Evolutionary conservation across 1,284 basidiomycete species (phyloP), one percentile per base, ranked within the genome.

Genomic region (Stereum hirsutum): DNA sequence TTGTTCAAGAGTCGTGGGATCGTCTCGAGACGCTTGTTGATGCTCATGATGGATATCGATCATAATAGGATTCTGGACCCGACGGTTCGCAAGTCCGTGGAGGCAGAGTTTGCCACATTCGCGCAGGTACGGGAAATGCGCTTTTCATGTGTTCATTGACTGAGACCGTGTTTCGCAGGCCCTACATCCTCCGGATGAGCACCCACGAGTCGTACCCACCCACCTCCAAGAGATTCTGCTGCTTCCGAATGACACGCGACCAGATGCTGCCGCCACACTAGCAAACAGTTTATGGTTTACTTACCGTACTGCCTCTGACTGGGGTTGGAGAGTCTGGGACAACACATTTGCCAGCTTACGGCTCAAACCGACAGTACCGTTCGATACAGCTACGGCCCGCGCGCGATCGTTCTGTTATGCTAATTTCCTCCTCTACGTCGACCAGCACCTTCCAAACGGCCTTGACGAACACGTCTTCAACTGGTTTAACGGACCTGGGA

Each of bases 281-380:
- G 83, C 82, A 1, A 83, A 82, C 55, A 66, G 72, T 44, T 61
- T 90, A 20, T 87, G 84, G 84, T 81, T 84, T 60, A 83, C 85
- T 54, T 89, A 87, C 53, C 74, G 80, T 30, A 74, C 72, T 3
- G 75, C 81, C 0, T 55, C 63, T 8, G 72, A 84, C 49, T 89
- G 85, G 85, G 81, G 74, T 2, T 81, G 75, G 72, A 80, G 78
- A 49, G 81, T 83, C 7, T 87, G 87, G 83, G 83, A 89, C 51
- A 85, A 84, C 52, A 76, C 78, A 2, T 65, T 89, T 38, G 75
- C 79, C 5, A 79, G 75, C 33, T 80, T 83, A 19, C 44, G 46
- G 25, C 41, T 41, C 56, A 68, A 83, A 37, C 75, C 79, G 5
- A 57, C 60, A 35, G 72, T 81, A 64, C 70, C 70, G 10, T 50